Evolutionary conservation across 2,329 filamentous ascomycete genomes (phyloP).

Genomic region (Chrysoporthe austroafricana): DNA sequence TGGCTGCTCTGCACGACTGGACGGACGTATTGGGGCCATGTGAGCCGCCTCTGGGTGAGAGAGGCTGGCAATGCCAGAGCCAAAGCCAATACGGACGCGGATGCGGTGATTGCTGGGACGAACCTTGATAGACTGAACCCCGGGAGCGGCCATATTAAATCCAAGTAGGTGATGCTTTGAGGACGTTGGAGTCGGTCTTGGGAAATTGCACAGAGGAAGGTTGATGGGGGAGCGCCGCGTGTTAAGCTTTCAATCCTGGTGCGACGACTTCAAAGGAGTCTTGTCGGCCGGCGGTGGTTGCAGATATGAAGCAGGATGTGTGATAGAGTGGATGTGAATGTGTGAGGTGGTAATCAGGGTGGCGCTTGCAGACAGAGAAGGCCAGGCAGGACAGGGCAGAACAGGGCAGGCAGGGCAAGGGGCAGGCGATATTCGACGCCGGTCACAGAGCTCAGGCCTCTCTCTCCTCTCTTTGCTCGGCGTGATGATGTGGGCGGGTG

Average conservation of each 20-base stretch:
- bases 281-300: background rate
- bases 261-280: background rate
- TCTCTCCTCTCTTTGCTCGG: background rate
- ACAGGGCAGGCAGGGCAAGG: background rate
- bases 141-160: slow-evolving; percentile 76
- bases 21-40: background rate
- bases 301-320: slow-evolving; percentile 17
- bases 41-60: background rate
- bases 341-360: slow-evolving; percentile 16
- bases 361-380: slow-evolving; percentile 12
- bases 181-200: background rate
- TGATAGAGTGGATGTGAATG: slow-evolving; percentile 14
- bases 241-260: slow-evolving; percentile 6
- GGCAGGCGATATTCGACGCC: background rate
- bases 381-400: slow-evolving; percentile 2
- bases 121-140: slow-evolving; percentile 92
- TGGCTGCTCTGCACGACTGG: background rate
- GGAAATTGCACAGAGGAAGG: slow-evolving; percentile 5
- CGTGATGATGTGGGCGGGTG: background rate
- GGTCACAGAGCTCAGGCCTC: slow-evolving; percentile 5
- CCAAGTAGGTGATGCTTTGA: slow-evolving; percentile 19
- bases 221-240: background rate
- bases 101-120: slow-evolving; percentile 34
- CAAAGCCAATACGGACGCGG: slow-evolving; percentile 22
- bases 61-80: slow-evolving; percentile 1